Percentiles rank a stretch among this genome's conserved stretches.
phyloP scores from a whole-genome alignment of 2,329 filamentous ascomycete genomes.

The Fusarium annulatum region DNA sequence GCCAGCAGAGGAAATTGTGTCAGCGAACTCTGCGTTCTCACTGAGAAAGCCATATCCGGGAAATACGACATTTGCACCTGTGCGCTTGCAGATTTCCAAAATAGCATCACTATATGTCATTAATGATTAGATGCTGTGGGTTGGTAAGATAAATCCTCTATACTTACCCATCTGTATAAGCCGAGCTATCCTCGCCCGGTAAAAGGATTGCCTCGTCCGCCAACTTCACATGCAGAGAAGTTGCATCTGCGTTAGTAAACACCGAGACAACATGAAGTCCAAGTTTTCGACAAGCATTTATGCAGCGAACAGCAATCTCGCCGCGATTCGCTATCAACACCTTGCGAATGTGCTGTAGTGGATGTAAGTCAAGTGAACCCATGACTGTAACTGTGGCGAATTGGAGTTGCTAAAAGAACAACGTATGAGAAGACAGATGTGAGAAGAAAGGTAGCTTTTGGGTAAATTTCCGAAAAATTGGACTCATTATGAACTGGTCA shows the following conservation, averaged over 20 bases:
- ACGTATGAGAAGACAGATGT: background rate
- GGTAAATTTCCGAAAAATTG: rapidly evolving
- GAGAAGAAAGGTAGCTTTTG: rapidly evolving
- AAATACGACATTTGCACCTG: background rate
- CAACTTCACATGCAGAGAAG: background rate
- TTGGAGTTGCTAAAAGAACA: background rate
- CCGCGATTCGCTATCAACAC: slow-evolving; percentile 1
- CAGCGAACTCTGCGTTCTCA: background rate
- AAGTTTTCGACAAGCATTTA: background rate
- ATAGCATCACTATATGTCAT: background rate
- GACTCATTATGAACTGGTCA: background rate
- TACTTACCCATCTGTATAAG: background rate
- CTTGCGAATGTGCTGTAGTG: background rate
- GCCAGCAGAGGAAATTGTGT: background rate
- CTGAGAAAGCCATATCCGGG: slow-evolving; percentile 3
- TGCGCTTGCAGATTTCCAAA: background rate
- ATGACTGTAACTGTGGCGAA: background rate
- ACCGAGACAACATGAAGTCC: background rate
- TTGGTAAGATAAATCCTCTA: too few relatives aligned
- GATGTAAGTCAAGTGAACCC: slow-evolving; percentile 1
- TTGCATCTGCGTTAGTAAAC: background rate
- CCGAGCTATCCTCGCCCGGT: background rate
- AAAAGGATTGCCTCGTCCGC: background rate
- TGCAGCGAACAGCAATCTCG: background rate
- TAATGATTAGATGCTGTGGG: background rate